Evolutionary conservation across 306 rosid species (phyloP), one percentile per base, ranked within the genome.

Genomic region (Vigna radiata): DNA sequence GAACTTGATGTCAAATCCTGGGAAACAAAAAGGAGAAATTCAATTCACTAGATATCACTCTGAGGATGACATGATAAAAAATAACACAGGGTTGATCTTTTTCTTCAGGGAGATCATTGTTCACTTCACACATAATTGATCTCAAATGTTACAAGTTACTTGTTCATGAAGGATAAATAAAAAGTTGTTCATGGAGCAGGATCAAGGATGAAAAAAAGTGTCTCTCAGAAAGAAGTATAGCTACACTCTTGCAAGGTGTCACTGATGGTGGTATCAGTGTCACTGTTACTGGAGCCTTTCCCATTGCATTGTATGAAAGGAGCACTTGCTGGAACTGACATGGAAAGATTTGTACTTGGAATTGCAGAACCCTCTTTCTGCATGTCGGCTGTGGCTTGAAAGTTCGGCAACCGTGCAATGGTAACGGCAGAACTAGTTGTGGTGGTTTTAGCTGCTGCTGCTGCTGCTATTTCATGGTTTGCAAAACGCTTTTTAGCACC

Each of bases 301-400:
- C 83, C 92, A 12, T 74, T 71, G 29, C 72, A 50, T 29, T 63
- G 63, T 19, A 39, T 17, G 70, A 3, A 79, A 13, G 80, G 84
- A 31, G 60, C 75, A 59, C 86, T 86, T 27, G 75, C 77, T 33
- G 78, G 90, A 54, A 90, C 83, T 43, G 97, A 85, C 74, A 91
- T 90, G 21, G 91, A 88, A 54, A 90, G 96, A 63, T 87, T 84
- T 46, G 93, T 91, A 49, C 74, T 86, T 6, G 80, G 97, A n/a
- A 73, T 63, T 37, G 79, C 31, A 78, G 74, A 62, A 21, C 62
- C 18, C 2, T 63, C 82, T 74, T 77, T 78, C 54, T 68, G 79
- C 60, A 76, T 53, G 44, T 54, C 46, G 72, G 83, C 52, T 36
- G 49, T 29, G 18, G 76, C 43, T 3, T 62, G 61, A 52, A 85